phyloP scores from a whole-genome alignment of 176 grass and related monocot species.

The Avena eriantha region DNA sequence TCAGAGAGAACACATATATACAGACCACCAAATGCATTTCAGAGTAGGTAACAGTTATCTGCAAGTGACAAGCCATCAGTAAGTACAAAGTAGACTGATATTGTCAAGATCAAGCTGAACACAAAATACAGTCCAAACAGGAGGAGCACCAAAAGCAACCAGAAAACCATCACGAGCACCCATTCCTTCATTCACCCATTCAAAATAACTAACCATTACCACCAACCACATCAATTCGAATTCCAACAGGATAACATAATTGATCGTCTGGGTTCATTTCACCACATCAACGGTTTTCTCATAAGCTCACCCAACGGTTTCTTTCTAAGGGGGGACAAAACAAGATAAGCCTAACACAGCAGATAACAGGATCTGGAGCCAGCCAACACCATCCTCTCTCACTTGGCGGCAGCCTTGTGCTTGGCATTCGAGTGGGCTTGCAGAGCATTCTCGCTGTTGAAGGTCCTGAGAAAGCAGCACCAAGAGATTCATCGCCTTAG shows the following conservation, averaged over 20 bases:
- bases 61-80: no score
- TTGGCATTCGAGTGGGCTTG: slow-evolving; percentile 79
- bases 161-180: not conserved
- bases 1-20: no score
- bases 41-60: no score
- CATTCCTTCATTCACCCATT: not conserved
- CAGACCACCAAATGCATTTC: no score
- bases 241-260: not conserved
- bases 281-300: not conserved
- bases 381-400: not conserved
- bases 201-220: not conserved
- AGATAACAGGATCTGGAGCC: not conserved
- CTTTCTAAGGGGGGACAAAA: not conserved
- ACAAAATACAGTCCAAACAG: not conserved
- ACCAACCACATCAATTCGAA: not conserved
- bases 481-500: not conserved
- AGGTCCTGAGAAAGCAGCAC: slow-evolving; percentile 50
- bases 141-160: not conserved
- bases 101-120: not conserved
- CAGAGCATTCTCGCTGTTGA: slow-evolving; percentile 76
- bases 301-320: no score
- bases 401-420: slow-evolving; percentile 40
- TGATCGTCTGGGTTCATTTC: not conserved
- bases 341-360: not conserved
- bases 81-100: not conserved